Percentiles rank a stretch among this genome's conserved stretches.
These are phyloP conservation scores for Hyphopichia khmerensis DNA, from an alignment of 1,139 yeast genomes.

Conservation along the genomic window DNA sequence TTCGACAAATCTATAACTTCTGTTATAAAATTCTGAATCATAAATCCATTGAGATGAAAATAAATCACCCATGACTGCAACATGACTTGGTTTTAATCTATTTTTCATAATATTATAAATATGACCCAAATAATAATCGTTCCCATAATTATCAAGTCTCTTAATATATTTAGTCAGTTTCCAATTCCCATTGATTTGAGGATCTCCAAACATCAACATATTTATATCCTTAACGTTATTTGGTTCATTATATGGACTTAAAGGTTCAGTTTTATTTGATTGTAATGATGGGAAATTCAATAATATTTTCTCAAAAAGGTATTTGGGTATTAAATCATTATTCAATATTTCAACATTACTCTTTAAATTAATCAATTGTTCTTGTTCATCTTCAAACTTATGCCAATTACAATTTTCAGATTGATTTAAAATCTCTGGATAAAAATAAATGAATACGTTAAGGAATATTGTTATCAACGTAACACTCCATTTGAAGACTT, in stretches of 20 bases:
- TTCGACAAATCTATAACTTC: constrained; percentile 70
- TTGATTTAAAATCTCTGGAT: constrained; percentile 59
- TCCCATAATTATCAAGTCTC: constrained; percentile 79
- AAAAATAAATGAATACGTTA: constrained; percentile 66
- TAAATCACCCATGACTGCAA: constrained; percentile 88
- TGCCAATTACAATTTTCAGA: constrained; percentile 62
- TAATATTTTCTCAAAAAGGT: constrained; percentile 13
- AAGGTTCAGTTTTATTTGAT: constrained; percentile 11
- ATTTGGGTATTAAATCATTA: not conserved
- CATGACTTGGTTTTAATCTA: constrained; percentile 71
- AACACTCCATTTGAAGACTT: constrained; percentile 19
- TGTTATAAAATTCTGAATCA: constrained; percentile 77
- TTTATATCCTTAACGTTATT: constrained; percentile 48
- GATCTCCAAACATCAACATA: constrained; percentile 87
- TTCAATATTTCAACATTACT: constrained; percentile 11
- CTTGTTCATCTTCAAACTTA: constrained; percentile 16
- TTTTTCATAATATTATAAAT: constrained; percentile 64
- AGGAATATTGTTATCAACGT: constrained; percentile 42
- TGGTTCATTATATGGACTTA: constrained; percentile 6
- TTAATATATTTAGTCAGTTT: constrained; percentile 69
- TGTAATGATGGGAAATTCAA: constrained; percentile 32
- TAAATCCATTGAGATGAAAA: constrained; percentile 95
- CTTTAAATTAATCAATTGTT: constrained; percentile 15
- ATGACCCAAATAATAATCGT: constrained; percentile 85
- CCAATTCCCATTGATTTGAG: constrained; percentile 91